Base-by-base conservation (phyloP, 352 stramenopile genomes). In the Phytopythium montanum region DNA sequence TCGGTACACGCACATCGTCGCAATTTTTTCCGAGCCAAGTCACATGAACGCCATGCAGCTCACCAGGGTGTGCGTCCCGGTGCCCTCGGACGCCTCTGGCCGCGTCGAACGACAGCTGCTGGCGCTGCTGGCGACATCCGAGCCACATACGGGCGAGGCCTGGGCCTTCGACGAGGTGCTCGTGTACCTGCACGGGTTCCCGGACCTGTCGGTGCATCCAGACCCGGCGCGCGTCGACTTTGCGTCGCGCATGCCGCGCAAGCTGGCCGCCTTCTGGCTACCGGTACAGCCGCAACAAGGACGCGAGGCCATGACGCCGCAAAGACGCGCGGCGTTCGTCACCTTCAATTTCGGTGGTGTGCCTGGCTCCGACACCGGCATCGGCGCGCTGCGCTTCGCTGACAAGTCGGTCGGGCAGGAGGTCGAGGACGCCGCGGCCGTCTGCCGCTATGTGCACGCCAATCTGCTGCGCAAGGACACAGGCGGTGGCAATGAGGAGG, bases 101-200 rank as follows among this genome's bases (percentile, higher is more conserved):
- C 21, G 12, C 19, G n/a, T 10, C 21, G 21, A 49, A 10, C 50
- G 50, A 2, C 14, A 41, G 29, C 50, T 56, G 6, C 50, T 39
- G 7, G 31, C 50, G 21, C 34, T 58, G 36, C 34, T 58, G 13
- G 36, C 52, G 34, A 48, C 36, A 5, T 34, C 31, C 19, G 23
- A 23, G 33, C n/a, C 21, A 18, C n/a, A 34, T 14, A 14, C 2
- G 14, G 21, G 0, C 9, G n/a, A 50, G 25, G 23, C 8, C 18
- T 3, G 18, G 18, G 9, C 18, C 19, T 78, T 72, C 49, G 69
- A 76, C 34, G 71, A 79, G 5, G 71, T 81, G 31, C 65, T 88
- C 59, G 67, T 90, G 39, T 92, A 90, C 68, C 60, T 92, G 16
- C 80, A 92, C 55, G 83, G 83, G 1, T 92, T 92, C 53, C 80